A percentile compares a stretch with the other conserved stretches of the same genome.
phyloP scores from a whole-genome alignment of 208 protist genomes.

The Trichomonas tenax region DNA sequence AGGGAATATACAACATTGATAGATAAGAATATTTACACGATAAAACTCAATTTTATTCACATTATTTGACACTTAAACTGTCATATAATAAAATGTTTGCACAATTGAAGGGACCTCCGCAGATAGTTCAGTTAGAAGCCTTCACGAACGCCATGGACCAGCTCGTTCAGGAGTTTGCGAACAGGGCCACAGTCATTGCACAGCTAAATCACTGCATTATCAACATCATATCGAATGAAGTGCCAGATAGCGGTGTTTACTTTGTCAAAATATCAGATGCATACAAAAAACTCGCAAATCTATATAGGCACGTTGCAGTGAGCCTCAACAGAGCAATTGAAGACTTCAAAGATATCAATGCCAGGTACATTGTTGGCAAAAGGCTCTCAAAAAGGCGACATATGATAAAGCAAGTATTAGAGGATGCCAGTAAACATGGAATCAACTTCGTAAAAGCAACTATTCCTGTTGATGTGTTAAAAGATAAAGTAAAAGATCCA shows the following conservation, averaged over 20 bases:
- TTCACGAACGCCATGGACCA: background rate
- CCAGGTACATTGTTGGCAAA: background rate
- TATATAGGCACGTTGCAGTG: background rate
- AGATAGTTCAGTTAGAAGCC: background rate
- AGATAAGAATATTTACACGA: too few species aligned
- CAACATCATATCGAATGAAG: background rate
- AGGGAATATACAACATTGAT: too few species aligned
- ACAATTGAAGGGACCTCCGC: background rate
- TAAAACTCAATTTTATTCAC: too few species aligned
- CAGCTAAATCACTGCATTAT: background rate
- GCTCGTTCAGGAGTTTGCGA: background rate
- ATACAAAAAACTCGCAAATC: background rate
- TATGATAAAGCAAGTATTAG: background rate
- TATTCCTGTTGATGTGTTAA: background rate
- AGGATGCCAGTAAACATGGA: background rate
- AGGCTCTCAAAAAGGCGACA: background rate
- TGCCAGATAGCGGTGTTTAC: background rate
- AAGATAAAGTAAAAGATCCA: background rate
- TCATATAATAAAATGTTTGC: too few species aligned
- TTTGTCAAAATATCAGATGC: background rate
- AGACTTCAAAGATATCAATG: background rate
- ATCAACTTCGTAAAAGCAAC: background rate
- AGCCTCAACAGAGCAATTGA: background rate
- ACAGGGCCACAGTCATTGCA: background rate
- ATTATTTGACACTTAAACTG: too few species aligned